Conservation (phyloP, 441 rosid genomes). For the Populus trichocarpa region DNA sequence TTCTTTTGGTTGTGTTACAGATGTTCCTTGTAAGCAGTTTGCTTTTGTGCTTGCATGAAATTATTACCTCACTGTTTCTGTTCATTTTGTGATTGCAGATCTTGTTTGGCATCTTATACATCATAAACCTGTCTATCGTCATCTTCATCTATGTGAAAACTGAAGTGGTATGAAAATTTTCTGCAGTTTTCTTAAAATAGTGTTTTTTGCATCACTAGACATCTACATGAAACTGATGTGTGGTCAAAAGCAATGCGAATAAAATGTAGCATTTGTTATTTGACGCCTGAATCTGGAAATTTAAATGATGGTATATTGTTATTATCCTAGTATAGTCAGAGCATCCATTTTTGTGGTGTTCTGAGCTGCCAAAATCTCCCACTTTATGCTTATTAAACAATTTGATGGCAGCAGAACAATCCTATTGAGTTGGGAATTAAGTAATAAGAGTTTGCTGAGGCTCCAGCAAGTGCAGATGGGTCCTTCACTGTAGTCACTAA, state of each 20-base stretch:
- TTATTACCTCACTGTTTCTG: constrained; percentile 1
- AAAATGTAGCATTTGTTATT: background rate
- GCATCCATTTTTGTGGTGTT: background rate
- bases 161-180: constrained; percentile 52
- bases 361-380: background rate
- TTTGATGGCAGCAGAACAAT: background rate
- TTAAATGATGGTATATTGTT: background rate
- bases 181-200: constrained; percentile 2
- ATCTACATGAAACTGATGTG: background rate
- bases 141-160: constrained; percentile 70
- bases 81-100: constrained; percentile 50
- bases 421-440: background rate
- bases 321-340: background rate
- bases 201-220: background rate
- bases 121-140: constrained; percentile 64
- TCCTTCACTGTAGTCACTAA: background rate
- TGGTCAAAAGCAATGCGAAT: background rate
- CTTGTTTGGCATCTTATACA: constrained; percentile 70
- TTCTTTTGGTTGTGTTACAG: background rate
- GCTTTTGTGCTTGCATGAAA: background rate
- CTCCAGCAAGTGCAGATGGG: background rate
- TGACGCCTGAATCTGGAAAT: background rate
- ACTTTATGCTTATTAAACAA: background rate
- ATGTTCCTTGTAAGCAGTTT: background rate
- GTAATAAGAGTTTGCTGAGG: background rate